Evolutionary conservation across 768 basidiomycete genomes (phyloP).

Genomic region (Suillus cothurnatus): DNA sequence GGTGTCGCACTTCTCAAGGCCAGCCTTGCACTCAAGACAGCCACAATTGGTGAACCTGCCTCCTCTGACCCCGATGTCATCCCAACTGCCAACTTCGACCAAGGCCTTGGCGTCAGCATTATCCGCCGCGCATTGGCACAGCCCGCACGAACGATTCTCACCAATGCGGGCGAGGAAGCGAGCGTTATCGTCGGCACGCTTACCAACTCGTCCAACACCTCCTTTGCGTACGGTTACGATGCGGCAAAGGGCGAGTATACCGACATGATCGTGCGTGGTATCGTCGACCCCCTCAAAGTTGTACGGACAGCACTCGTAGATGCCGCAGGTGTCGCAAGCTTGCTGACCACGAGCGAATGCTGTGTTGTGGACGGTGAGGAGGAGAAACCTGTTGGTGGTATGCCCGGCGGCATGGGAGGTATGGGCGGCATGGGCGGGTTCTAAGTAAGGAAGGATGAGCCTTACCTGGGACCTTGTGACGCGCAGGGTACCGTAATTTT

Average conservation of each 20-base stretch:
- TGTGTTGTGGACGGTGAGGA: conserved; percentile 93
- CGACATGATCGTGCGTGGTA: conserved; percentile 93
- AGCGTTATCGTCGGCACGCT: conserved; percentile 92
- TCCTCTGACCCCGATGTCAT: conserved; percentile 67
- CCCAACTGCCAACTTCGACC: conserved; percentile 90
- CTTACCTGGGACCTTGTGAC: conserved; percentile 1
- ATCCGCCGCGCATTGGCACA: conserved; percentile 83
- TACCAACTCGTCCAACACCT: conserved; percentile 62
- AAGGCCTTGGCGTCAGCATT: conserved; percentile 93
- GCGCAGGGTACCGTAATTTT: conserved; percentile 1
- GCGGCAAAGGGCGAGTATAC: conserved; percentile 90
- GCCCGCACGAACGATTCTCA: conserved; percentile 86
- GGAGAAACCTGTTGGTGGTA: conserved; percentile 56
- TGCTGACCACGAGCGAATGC: conserved; percentile 92
- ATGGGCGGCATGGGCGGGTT: conserved; percentile 64
- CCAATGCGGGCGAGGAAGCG: conserved; percentile 94
- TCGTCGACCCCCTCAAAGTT: conserved; percentile 96
- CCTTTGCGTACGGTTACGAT: conserved; percentile 89
- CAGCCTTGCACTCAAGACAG: conserved; percentile 65
- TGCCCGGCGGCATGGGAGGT: conserved; percentile 43
- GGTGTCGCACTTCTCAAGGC: conserved; percentile 93
- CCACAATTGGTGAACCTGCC: conserved; percentile 48
- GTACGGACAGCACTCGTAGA: conserved; percentile 92
- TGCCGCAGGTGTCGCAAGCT: conserved; percentile 88
- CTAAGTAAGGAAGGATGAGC: conserved; percentile 32